Conservation (phyloP, 108 stramenopile species). For the Schizochytrium sp. region DNA sequence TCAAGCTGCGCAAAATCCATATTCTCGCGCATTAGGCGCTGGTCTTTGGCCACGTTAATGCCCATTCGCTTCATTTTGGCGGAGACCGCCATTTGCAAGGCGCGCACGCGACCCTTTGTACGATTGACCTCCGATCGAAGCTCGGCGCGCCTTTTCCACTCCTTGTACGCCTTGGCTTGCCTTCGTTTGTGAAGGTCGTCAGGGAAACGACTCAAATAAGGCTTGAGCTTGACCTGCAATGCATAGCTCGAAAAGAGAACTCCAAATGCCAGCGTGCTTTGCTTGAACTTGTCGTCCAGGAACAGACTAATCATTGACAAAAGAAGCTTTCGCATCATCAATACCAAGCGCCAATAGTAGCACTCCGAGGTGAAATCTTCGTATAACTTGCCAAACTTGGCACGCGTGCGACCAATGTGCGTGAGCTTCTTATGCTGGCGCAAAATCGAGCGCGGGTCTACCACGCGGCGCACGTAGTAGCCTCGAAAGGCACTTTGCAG, state of each 20-base stretch:
- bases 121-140: background rate
- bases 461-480: constrained; percentile 14
- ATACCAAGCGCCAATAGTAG: background rate
- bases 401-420: background rate
- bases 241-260: background rate
- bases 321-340: background rate
- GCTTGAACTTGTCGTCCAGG: constrained; percentile 13
- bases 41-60: background rate
- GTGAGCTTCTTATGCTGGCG: background rate
- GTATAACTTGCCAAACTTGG: constrained; percentile 11
- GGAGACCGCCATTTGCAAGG: background rate
- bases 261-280: constrained; percentile 9
- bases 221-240: background rate
- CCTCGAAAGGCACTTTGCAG: background rate
- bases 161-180: background rate
- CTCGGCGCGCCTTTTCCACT: constrained; percentile 5
- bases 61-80: background rate
- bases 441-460: background rate
- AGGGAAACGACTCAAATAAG: background rate
- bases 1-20: background rate
- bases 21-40: background rate
- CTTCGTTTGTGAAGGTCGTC: background rate
- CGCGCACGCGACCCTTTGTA: background rate
- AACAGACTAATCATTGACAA: background rate
- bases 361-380: constrained; percentile 13